These are phyloP conservation scores for Colletotrichum sp. DNA, from an alignment of 2,329 filamentous ascomycete genomes.

Conservation along the genomic window DNA sequence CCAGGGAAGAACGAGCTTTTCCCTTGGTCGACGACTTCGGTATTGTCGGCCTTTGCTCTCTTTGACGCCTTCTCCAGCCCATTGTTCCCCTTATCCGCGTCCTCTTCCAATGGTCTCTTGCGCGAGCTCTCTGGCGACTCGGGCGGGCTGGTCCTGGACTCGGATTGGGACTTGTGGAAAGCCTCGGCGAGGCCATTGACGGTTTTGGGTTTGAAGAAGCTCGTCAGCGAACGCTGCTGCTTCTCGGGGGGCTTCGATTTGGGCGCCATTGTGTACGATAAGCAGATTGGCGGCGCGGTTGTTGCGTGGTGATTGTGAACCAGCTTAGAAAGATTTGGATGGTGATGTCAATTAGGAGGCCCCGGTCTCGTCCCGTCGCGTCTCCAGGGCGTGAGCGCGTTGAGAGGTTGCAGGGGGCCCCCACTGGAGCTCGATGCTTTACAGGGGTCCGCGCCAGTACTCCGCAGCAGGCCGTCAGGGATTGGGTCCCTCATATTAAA, in stretches of 20 bases:
- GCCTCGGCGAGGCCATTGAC: constrained; percentile 49
- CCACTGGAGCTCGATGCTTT: not conserved
- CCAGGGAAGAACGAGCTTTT: constrained; percentile 39
- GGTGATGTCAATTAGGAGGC: constrained; percentile 11
- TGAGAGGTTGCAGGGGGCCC: constrained; percentile 5
- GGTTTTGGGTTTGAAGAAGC: constrained; percentile 77
- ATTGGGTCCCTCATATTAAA: constrained; percentile 2
- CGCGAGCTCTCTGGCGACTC: constrained; percentile 35
- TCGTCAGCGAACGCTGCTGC: constrained; percentile 84
- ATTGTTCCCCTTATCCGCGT: constrained; percentile 49
- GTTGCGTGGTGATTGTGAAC: not conserved
- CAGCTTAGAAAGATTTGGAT: not conserved
- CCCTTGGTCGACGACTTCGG: constrained; percentile 38
- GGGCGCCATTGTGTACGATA: not conserved
- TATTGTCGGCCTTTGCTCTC: constrained; percentile 38
- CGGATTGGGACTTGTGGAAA: constrained; percentile 34
- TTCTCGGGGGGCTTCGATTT: constrained; percentile 50
- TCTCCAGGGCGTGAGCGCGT: constrained; percentile 13
- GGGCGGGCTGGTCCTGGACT: constrained; percentile 29
- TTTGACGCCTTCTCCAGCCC: constrained; percentile 45
- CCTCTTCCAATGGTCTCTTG: constrained; percentile 59
- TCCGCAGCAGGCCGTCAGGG: not conserved
- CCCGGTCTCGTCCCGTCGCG: constrained; percentile 13
- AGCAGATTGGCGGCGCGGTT: not conserved
- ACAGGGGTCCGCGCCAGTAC: constrained; percentile 4